A percentile compares a stretch with the other conserved stretches of the same genome.
Conservation (phyloP, 306 rosid genomes). For the Cucumis melo region DNA sequence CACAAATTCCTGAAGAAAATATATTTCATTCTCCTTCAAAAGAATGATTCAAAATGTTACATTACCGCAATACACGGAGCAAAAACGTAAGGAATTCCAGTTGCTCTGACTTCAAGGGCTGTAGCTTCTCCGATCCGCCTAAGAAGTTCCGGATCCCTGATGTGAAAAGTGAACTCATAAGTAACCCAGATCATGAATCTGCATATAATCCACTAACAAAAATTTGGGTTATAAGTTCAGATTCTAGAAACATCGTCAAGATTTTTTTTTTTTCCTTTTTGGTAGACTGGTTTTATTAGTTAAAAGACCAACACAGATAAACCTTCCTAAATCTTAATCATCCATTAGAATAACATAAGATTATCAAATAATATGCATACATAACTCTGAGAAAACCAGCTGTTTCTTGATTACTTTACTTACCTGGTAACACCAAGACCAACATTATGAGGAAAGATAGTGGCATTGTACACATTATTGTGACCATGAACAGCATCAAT, state of each 20-base stretch:
- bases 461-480: conserved; percentile 76
- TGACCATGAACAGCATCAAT: conserved; percentile 97
- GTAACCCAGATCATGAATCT: background rate
- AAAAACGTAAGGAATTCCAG: conserved; percentile 84
- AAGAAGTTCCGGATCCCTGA: conserved; percentile 72
- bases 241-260: background rate
- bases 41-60: background rate
- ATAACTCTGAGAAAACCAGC: background rate
- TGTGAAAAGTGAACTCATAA: background rate
- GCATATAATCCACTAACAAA: background rate
- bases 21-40: background rate
- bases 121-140: conserved; percentile 92
- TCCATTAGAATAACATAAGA: background rate
- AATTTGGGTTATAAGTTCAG: background rate
- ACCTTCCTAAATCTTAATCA: background rate
- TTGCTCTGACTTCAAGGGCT: conserved; percentile 96
- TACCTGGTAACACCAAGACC: conserved; percentile 95
- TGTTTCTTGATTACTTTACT: conserved; percentile 9
- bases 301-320: background rate
- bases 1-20: background rate
- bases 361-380: background rate
- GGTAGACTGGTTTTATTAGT: background rate
- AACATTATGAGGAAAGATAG: conserved; percentile 86
- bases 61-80: conserved; percentile 98
- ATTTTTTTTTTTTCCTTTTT: background rate